Conservation (phyloP, 108 stramenopile species). For the Bacterosira constricta region DNA sequence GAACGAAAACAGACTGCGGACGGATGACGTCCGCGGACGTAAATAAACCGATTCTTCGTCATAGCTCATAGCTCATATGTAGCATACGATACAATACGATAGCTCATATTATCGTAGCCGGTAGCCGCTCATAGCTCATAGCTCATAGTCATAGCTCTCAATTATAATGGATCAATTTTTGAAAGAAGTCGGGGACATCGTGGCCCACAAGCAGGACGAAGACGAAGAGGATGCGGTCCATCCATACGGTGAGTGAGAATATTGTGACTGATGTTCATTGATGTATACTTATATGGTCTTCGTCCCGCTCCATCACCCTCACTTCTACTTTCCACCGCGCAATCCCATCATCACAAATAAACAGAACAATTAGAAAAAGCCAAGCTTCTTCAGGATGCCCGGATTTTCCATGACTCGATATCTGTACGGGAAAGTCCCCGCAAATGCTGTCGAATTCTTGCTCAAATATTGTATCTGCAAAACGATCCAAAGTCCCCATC, state of each 20-base stretch:
- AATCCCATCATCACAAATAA: slow-evolving; percentile 18
- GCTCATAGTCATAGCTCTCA: too few species aligned
- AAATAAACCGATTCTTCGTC: too few species aligned
- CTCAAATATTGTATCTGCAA: slow-evolving; percentile 70
- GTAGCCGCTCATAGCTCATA: too few species aligned
- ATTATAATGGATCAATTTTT: slow-evolving; percentile 6
- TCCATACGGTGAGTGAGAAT: neutral
- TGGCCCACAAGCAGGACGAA: neutral
- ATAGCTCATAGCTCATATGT: too few species aligned
- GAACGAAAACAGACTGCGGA: too few species aligned
- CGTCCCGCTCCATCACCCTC: neutral
- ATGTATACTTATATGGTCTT: too few species aligned
- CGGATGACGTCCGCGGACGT: too few species aligned
- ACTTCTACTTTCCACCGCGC: neutral
- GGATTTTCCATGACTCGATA: slow-evolving; percentile 72
- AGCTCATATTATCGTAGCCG: too few species aligned
- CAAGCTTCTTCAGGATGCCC: slow-evolving; percentile 74
- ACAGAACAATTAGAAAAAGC: slow-evolving; percentile 75
- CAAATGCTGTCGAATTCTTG: slow-evolving; percentile 76
- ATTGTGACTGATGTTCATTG: too few species aligned
- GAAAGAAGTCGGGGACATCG: neutral
- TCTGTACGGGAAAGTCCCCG: slow-evolving; percentile 63
- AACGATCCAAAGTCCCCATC: slow-evolving; percentile 58
- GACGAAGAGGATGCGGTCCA: neutral
- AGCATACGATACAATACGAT: too few species aligned